phyloP scores from a whole-genome alignment of 768 basidiomycete species.

The Lactarius trivialis region DNA sequence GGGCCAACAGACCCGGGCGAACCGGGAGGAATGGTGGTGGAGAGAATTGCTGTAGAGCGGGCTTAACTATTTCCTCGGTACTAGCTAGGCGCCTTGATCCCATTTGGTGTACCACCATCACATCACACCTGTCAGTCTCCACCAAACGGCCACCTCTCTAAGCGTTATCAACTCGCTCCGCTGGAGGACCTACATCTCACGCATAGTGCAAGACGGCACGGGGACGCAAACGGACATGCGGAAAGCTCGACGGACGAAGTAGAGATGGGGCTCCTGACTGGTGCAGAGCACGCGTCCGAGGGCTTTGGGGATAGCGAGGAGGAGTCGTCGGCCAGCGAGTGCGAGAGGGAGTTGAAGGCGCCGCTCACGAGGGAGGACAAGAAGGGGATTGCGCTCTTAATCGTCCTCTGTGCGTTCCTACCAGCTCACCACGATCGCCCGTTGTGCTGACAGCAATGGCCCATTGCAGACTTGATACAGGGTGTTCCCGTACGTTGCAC shows the following conservation, averaged over 20 bases:
- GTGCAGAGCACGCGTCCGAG: constrained; percentile 15
- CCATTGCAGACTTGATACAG: constrained; percentile 46
- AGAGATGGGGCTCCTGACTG: constrained; percentile 24
- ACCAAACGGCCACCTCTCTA: background rate
- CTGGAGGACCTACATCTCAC: constrained; percentile 17
- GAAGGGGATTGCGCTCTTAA: constrained; percentile 40
- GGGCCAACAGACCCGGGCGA: background rate
- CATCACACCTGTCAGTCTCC: background rate
- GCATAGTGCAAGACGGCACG: background rate
- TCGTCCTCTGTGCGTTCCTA: constrained; percentile 41
- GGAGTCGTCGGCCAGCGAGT: background rate
- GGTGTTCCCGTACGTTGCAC: constrained; percentile 72
- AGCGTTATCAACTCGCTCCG: background rate
- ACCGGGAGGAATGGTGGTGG: too few relatives aligned
- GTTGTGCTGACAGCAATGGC: background rate
- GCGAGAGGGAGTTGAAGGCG: constrained; percentile 1
- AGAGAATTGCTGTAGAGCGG: background rate
- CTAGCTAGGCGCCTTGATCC: background rate
- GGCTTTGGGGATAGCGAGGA: constrained; percentile 19
- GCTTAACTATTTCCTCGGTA: background rate
- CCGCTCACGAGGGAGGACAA: constrained; percentile 33
- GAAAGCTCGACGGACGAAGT: constrained; percentile 22
- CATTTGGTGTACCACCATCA: background rate
- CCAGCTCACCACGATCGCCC: background rate
- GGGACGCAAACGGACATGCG: background rate